Percentiles rank a stretch among this genome's conserved stretches.
phyloP scores from a whole-genome alignment of 805 yeast genomes.

The Wickerhamiella cacticola region DNA sequence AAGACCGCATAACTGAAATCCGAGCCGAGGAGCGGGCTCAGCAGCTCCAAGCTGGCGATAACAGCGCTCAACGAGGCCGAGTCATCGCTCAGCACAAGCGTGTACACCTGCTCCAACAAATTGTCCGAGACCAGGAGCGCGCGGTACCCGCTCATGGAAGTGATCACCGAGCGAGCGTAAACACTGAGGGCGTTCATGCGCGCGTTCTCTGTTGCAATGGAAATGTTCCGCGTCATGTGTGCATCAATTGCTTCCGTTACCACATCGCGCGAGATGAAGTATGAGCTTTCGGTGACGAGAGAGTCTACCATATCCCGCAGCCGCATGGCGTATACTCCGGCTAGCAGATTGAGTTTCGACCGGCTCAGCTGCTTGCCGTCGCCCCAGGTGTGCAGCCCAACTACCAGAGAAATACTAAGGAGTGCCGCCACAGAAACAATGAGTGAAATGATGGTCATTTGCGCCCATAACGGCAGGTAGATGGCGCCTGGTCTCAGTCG shows the following conservation, averaged over 20 bases:
- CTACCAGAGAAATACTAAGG: slow-evolving; percentile 13
- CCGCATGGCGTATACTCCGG: slow-evolving; percentile 15
- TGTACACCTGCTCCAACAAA: slow-evolving; percentile 6
- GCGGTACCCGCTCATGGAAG: slow-evolving; percentile 10
- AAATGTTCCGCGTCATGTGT: slow-evolving; percentile 14
- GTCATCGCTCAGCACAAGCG: slow-evolving; percentile 10
- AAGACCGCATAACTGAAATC: background rate
- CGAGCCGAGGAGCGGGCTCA: slow-evolving; percentile 9
- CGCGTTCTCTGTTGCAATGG: slow-evolving; percentile 12
- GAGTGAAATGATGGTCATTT: slow-evolving; percentile 19
- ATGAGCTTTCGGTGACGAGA: slow-evolving; percentile 11
- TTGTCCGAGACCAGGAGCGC: slow-evolving; percentile 15
- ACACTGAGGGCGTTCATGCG: slow-evolving; percentile 7
- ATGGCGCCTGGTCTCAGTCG: slow-evolving; percentile 8
- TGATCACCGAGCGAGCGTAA: slow-evolving; percentile 13
- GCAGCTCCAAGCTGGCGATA: slow-evolving; percentile 11
- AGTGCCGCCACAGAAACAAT: slow-evolving; percentile 17
- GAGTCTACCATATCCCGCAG: slow-evolving; percentile 11
- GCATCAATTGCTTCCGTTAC: slow-evolving; percentile 13
- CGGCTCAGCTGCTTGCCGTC: slow-evolving; percentile 16
- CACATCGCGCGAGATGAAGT: background rate
- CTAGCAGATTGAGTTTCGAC: slow-evolving; percentile 12
- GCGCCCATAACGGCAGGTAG: slow-evolving; percentile 18
- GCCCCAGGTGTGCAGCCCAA: slow-evolving; percentile 14
- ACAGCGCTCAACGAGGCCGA: slow-evolving; percentile 8